Evolutionary conservation across 441 rosid genomes (phyloP).

Genomic region (Corymbia citriodora): DNA sequence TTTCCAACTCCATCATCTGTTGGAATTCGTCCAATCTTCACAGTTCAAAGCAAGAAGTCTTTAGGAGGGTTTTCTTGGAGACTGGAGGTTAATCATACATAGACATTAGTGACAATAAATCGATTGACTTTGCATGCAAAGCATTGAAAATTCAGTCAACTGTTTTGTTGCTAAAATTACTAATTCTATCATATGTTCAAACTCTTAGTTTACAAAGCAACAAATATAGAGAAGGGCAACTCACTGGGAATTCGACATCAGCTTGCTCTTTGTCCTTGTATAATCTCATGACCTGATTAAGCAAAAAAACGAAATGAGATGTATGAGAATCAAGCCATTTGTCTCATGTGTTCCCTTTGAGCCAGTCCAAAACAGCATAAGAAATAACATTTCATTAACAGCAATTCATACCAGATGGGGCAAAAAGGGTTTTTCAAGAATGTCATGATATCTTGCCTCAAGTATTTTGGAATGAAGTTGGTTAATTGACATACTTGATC

Average conservation of each 20-base stretch:
- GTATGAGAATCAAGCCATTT: not conserved
- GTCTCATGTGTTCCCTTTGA: not conserved
- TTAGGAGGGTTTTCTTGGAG: not conserved
- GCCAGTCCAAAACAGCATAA: not conserved
- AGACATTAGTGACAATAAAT: not conserved
- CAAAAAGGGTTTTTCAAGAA: not conserved
- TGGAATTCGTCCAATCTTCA: slow-evolving; percentile 83
- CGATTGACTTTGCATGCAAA: not conserved
- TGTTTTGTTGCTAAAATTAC: not conserved
- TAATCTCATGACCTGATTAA: slow-evolving; percentile 61
- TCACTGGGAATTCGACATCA: slow-evolving; percentile 84
- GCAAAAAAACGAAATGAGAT: not conserved
- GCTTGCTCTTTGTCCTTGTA: slow-evolving; percentile 83
- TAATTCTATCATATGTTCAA: not conserved
- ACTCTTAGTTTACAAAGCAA: not conserved
- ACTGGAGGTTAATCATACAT: not conserved
- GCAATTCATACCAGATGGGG: not conserved
- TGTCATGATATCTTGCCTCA: not conserved
- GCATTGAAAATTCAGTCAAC: not conserved
- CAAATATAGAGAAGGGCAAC: slow-evolving; percentile 6
- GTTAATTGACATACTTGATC: not conserved
- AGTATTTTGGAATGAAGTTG: not conserved
- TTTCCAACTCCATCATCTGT: slow-evolving; percentile 48
- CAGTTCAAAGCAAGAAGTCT: slow-evolving; percentile 1
- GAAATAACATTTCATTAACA: not conserved